Conservation (phyloP, 345 rosid genomes). For the Hibiscus mutabilis region DNA sequence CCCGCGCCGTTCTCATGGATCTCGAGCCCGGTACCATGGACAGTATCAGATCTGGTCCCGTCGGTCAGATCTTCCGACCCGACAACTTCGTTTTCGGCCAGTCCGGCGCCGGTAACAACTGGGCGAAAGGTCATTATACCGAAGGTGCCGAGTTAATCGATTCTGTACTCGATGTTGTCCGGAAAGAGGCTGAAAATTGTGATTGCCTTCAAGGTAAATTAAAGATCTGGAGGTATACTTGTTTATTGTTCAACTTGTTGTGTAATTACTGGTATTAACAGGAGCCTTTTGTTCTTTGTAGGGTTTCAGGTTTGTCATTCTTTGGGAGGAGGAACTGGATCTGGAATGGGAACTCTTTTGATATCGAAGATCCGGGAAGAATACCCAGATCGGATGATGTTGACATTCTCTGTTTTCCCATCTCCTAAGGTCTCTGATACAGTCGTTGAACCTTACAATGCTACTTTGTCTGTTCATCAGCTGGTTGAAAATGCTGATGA, state of each 20-base stretch:
- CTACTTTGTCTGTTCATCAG: conserved; percentile 26
- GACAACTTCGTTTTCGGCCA: conserved; percentile 21
- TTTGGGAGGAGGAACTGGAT: conserved; percentile 20
- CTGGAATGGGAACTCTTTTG: conserved; percentile 19
- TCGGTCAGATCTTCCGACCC: conserved; percentile 18
- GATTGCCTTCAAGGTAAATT: conserved; percentile 15
- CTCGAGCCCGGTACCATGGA: conserved; percentile 38
- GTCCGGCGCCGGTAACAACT: conserved; percentile 18
- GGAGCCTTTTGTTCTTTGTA: neutral
- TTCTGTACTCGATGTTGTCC: conserved; percentile 14
- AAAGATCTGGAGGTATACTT: neutral
- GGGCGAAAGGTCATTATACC: conserved; percentile 14
- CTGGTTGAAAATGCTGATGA: conserved; percentile 19
- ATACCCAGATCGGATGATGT: conserved; percentile 19
- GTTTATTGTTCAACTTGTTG: neutral
- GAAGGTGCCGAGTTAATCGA: conserved; percentile 37
- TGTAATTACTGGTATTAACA: neutral
- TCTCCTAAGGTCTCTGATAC: conserved; percentile 21
- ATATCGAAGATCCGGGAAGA: conserved; percentile 18
- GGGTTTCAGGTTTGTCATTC: conserved; percentile 21
- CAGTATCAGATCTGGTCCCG: conserved; percentile 34
- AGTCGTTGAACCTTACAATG: conserved; percentile 17
- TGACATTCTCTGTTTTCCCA: conserved; percentile 15
- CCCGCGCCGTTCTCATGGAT: conserved; percentile 35
- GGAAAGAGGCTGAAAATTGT: conserved; percentile 17